These are phyloP conservation scores for Holtermannia corniformis DNA, from an alignment of 768 basidiomycete species.

Conservation along the genomic window DNA sequence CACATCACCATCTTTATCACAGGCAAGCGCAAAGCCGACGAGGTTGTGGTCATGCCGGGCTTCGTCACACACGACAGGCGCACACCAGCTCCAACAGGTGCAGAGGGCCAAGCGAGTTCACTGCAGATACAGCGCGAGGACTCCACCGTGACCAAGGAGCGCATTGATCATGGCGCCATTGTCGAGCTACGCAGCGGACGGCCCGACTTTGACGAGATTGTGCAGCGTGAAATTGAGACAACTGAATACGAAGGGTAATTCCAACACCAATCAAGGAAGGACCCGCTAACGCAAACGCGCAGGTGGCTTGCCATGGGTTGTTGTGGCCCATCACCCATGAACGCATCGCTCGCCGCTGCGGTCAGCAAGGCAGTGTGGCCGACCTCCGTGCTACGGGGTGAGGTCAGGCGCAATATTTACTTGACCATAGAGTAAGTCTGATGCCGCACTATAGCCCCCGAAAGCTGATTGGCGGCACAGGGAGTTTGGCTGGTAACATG, in stretches of 20 bases:
- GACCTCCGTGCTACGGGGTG: slow-evolving; percentile 2
- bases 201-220: slow-evolving; percentile 6
- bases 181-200: slow-evolving; percentile 6
- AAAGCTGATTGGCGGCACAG: too few relatives aligned
- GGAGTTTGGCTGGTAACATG: not conserved
- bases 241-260: slow-evolving; percentile 6
- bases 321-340: slow-evolving; percentile 13
- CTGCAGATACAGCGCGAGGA: not conserved
- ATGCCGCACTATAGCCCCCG: too few relatives aligned
- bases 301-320: slow-evolving; percentile 9
- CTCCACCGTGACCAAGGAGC: not conserved
- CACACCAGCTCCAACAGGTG: not conserved
- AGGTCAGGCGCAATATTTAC: slow-evolving; percentile 7
- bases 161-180: not conserved
- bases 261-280: too few relatives aligned
- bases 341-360: slow-evolving; percentile 8
- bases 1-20: slow-evolving; percentile 12
- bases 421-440: slow-evolving; percentile 1
- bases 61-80: slow-evolving; percentile 10
- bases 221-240: slow-evolving; percentile 2
- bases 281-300: too few relatives aligned
- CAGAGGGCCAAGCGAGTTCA: not conserved
- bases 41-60: slow-evolving; percentile 3
- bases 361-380: slow-evolving; percentile 7
- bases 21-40: slow-evolving; percentile 6